Evolutionary conservation across 106 monocot species (phyloP), one percentile per base, ranked within the genome.

Genomic region (Dendrobium officinale): DNA sequence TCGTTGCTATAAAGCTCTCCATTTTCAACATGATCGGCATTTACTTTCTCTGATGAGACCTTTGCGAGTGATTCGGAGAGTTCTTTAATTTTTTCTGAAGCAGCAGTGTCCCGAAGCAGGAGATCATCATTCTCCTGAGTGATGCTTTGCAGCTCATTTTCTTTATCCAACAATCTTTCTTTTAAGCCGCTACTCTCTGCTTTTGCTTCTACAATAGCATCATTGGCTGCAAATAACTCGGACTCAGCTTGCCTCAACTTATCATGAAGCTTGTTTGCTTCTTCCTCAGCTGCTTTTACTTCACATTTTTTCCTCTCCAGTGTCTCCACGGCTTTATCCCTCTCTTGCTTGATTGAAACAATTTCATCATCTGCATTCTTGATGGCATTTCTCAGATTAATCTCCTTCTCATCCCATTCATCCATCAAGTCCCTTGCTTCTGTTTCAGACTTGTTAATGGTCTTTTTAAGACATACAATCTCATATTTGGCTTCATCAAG

Each of bases 401-500:
- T 47, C 75, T 93, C 91, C 81, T 96, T 93, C 22, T 78, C 80
- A 15, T 85, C 58, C 85, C 82, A 91, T 59, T 89, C 83, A 11
- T 75, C 72, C 61, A 61, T 85, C 13, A 24, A 77, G 45, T 82
- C 79, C 19, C 86, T 77, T 9, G 81, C 73, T 83, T 96, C 92
- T 13, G 67, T 51, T 76, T 90, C 88, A 61, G 59, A 79, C 58
- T 75, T 88, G 49, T 88, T 90, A 20, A 81, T 24, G 5, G 75
- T 68, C 64, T 81, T 80, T 77, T 83, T 86, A 5, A 93, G 88
- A 56, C 79, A 74, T 55, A 67, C 77, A 43, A 88, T 89, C 80
- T 93, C 93, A 64, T 86, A 74, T 82, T 75, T 90, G 56, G 90
- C 83, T 85, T 93, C 90, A 73, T 85, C 80, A 17, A 93, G 87